phyloP scores from a whole-genome alignment of 768 basidiomycete genomes.

The Guyanaporus albipodus region DNA sequence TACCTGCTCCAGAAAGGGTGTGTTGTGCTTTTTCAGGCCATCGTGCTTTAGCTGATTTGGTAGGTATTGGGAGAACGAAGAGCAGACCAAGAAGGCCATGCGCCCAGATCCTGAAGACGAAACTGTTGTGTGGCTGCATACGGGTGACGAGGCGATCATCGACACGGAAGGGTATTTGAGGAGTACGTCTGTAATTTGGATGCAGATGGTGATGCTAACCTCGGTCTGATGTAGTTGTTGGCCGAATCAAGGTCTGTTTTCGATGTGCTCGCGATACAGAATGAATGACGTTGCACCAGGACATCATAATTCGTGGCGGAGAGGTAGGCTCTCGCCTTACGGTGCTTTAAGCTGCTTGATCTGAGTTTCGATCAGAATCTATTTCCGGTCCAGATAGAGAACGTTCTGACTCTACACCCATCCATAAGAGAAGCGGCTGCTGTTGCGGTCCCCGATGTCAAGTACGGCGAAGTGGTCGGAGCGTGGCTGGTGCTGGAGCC shows the following conservation, averaged over 20 bases:
- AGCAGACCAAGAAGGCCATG: slow-evolving; percentile 61
- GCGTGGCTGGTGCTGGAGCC: slow-evolving; percentile 65
- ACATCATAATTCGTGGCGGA: slow-evolving; percentile 83
- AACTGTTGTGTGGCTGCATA: slow-evolving; percentile 75
- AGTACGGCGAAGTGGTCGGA: slow-evolving; percentile 77
- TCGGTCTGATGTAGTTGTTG: slow-evolving; percentile 51
- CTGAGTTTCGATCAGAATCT: slow-evolving; percentile 51
- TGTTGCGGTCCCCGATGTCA: slow-evolving; percentile 63
- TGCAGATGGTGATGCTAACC: neutral
- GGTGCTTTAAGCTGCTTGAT: neutral
- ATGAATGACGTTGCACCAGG: slow-evolving; percentile 36
- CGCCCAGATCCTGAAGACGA: slow-evolving; percentile 44
- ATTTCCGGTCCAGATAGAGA: slow-evolving; percentile 83
- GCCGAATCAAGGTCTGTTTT: slow-evolving; percentile 64
- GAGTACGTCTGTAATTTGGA: slow-evolving; percentile 41
- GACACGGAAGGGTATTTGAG: slow-evolving; percentile 77
- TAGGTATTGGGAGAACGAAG: slow-evolving; percentile 76
- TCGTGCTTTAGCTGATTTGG: neutral
- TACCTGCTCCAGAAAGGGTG: slow-evolving; percentile 81
- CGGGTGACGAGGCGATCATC: slow-evolving; percentile 77
- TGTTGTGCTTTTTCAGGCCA: neutral
- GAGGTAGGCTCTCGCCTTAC: slow-evolving; percentile 44
- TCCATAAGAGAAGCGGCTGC: slow-evolving; percentile 69
- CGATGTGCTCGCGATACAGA: neutral
- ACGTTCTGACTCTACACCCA: slow-evolving; percentile 53